Conservation (phyloP, 2,329 filamentous ascomycete genomes). For the Fusarium sp. region DNA sequence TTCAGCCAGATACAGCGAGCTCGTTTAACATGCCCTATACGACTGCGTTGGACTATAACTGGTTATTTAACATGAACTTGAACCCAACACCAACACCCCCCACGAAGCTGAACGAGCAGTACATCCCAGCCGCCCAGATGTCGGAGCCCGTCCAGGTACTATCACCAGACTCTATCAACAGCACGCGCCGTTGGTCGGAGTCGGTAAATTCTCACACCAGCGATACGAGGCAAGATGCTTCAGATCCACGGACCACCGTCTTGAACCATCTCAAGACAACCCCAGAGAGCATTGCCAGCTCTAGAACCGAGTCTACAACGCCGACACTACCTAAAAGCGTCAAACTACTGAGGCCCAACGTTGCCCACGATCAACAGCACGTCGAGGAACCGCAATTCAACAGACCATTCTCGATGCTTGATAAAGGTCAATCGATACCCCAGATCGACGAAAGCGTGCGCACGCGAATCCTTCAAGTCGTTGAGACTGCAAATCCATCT, state of each 20-base stretch:
- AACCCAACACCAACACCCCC: background rate
- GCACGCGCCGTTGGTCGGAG: constrained; percentile 26
- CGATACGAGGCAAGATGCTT: background rate
- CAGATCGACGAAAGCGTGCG: background rate
- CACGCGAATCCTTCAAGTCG: background rate
- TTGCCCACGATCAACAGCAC: background rate
- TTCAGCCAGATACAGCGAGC: constrained; percentile 69
- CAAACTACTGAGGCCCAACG: background rate
- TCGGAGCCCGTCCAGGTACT: background rate
- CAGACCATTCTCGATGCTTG: constrained; percentile 2
- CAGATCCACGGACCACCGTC: background rate
- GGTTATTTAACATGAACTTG: constrained; percentile 63
- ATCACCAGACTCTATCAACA: constrained; percentile 34
- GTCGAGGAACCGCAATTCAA: background rate
- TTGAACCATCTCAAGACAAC: background rate
- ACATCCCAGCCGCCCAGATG: background rate
- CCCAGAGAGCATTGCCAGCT: background rate
- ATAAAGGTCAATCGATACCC: background rate
- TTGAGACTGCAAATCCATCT: background rate
- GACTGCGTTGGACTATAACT: constrained; percentile 69
- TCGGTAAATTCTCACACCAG: background rate
- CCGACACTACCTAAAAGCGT: background rate
- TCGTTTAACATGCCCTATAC: constrained; percentile 74
- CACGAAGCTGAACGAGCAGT: background rate
- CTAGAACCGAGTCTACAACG: background rate